Conservation (phyloP, 2,329 filamentous ascomycete species). For the Alternaria atra region DNA sequence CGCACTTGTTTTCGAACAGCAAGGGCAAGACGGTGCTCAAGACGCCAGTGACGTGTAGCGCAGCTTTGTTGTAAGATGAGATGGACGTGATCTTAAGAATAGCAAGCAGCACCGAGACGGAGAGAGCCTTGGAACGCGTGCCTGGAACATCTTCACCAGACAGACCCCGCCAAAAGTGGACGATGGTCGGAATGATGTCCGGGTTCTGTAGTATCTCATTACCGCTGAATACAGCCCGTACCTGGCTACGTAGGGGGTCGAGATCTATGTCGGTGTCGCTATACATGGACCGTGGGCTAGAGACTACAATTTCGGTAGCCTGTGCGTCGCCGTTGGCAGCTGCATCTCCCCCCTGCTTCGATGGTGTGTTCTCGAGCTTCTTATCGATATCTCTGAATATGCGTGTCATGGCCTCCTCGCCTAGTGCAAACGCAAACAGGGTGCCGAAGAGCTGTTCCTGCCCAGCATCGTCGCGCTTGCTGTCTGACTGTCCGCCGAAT, state of each 20-base stretch:
- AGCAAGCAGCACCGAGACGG: conserved; percentile 48
- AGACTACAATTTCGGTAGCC: conserved; percentile 34
- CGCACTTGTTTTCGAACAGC: conserved; percentile 48
- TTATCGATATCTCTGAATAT: conserved; percentile 64
- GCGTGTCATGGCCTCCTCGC: conserved; percentile 76
- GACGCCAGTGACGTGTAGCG: conserved; percentile 48
- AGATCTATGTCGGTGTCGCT: conserved; percentile 40
- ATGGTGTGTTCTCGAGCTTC: conserved; percentile 28
- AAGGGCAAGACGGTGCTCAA: conserved; percentile 47
- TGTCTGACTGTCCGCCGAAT: conserved; percentile 44
- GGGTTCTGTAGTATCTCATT: conserved; percentile 53
- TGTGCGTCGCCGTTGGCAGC: conserved; percentile 13
- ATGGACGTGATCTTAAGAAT: conserved; percentile 46
- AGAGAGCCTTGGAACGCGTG: conserved; percentile 47
- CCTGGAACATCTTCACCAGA: conserved; percentile 44
- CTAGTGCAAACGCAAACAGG: conserved; percentile 80
- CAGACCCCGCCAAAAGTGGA: conserved; percentile 51
- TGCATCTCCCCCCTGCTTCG: conserved; percentile 18
- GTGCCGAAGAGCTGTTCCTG: conserved; percentile 82
- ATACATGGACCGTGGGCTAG: conserved; percentile 37
- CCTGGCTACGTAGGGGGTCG: conserved; percentile 40
- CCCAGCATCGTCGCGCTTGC: conserved; percentile 47
- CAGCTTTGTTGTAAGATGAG: conserved; percentile 51
- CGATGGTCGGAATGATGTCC: conserved; percentile 51
- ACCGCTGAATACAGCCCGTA: conserved; percentile 49